Evolutionary conservation across 225 moss, liverwort and hornwort species (phyloP).

Genomic region (Pseudoscleropodium purum): DNA sequence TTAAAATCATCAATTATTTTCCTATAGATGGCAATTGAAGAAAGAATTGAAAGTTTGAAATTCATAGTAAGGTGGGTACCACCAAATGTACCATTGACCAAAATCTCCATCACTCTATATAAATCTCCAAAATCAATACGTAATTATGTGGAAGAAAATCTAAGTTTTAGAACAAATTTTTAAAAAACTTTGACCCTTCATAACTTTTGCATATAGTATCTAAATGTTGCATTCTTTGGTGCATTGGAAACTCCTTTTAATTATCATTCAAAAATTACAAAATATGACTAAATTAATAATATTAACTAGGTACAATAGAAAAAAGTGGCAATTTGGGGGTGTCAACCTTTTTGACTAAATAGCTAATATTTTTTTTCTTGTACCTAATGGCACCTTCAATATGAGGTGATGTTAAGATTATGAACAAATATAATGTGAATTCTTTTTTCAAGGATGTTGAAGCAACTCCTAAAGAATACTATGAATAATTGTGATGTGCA

Average conservation of each 20-base stretch:
- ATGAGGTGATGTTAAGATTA: not conserved
- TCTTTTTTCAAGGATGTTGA: not conserved
- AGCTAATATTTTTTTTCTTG: not conserved
- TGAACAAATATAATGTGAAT: not conserved
- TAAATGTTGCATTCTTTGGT: not conserved
- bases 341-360: no score
- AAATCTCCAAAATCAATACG: not conserved
- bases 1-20: not conserved
- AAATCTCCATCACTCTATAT: accelerated
- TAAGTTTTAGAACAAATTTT: not conserved
- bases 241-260: accelerated
- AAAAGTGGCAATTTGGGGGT: accelerated
- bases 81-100: accelerated
- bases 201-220: not conserved
- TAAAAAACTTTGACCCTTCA: no score
- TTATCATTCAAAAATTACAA: not conserved
- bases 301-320: accelerated
- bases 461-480: not conserved
- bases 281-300: accelerated
- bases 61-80: not conserved
- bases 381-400: not conserved
- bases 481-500: conserved; percentile 5
- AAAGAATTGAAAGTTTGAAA: not conserved
- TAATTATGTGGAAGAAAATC: accelerated
- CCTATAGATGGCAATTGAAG: not conserved